These are phyloP conservation scores for Vitis labrusca DNA, from an alignment of 164 flowering plant species.

Conservation along the genomic window DNA sequence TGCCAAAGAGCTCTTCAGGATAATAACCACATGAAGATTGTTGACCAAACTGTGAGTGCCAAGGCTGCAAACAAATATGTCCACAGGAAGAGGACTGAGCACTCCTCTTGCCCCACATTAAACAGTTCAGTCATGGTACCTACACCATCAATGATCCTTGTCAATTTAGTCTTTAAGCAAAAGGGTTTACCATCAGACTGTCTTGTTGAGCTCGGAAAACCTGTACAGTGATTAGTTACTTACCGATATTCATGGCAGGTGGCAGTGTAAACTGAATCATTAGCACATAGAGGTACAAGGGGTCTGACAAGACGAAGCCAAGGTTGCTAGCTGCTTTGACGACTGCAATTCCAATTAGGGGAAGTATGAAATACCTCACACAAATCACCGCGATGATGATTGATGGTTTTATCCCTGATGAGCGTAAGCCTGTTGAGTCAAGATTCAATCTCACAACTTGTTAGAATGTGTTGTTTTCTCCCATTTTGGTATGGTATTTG, in stretches of 20 bases:
- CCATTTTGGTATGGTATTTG: too few relatives aligned
- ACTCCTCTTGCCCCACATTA: constrained; percentile 85
- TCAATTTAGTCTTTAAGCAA: not conserved
- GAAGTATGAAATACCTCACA: constrained; percentile 60
- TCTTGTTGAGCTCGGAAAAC: not conserved
- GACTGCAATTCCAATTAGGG: constrained; percentile 56
- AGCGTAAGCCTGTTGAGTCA: constrained; percentile 43
- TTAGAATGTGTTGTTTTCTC: not conserved
- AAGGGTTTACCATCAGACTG: not conserved
- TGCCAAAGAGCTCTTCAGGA: constrained; percentile 14
- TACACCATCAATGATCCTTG: constrained; percentile 19
- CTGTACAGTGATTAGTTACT: constrained; percentile 6
- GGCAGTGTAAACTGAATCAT: constrained; percentile 83
- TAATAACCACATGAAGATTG: constrained; percentile 66
- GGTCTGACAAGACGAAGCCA: constrained; percentile 69
- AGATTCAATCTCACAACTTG: not conserved
- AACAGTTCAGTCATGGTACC: constrained; percentile 88
- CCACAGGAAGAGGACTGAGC: constrained; percentile 84
- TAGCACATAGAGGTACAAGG: constrained; percentile 65
- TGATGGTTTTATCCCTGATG: constrained; percentile 35
- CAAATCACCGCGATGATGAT: constrained; percentile 47
- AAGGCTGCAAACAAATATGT: constrained; percentile 77
- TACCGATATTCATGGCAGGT: constrained; percentile 90
- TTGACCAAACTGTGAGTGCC: constrained; percentile 80
- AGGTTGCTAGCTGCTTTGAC: constrained; percentile 52